Evolutionary conservation across 805 yeast species (phyloP).

Genomic region (Yamadazyma paraphyllophila): DNA sequence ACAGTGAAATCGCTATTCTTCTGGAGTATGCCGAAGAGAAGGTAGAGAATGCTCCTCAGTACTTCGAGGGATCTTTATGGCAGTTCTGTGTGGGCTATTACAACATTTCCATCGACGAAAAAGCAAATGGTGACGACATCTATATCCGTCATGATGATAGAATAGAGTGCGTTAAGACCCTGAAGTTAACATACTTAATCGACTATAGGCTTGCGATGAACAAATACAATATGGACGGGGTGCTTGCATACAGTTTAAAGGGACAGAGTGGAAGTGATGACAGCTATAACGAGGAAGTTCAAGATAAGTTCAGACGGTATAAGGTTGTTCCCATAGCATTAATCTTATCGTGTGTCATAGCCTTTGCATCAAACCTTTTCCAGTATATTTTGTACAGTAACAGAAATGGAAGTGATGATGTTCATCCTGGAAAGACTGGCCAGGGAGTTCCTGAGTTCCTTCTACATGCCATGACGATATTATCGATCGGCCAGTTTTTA

Average conservation of each 20-base stretch:
- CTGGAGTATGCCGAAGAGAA: constrained; percentile 45
- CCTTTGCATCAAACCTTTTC: constrained; percentile 25
- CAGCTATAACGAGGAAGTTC: constrained; percentile 11
- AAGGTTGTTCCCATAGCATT: constrained; percentile 28
- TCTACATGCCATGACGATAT: constrained; percentile 34
- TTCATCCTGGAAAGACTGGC: constrained; percentile 15
- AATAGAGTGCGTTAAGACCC: constrained; percentile 19
- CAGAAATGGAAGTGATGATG: constrained; percentile 32
- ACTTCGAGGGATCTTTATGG: constrained; percentile 38
- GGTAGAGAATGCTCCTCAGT: constrained; percentile 50
- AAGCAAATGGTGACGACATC: constrained; percentile 14
- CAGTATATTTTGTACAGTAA: constrained; percentile 37
- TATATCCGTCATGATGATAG: constrained; percentile 19
- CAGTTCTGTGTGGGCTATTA: constrained; percentile 47
- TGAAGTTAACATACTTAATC: constrained; percentile 26
- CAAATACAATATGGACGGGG: constrained; percentile 39
- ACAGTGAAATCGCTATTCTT: constrained; percentile 47
- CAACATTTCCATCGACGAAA: constrained; percentile 17
- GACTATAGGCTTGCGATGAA: constrained; percentile 45
- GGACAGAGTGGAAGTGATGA: background rate
- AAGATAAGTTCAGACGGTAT: constrained; percentile 15
- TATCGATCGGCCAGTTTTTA: constrained; percentile 25
- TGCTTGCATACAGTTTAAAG: constrained; percentile 40
- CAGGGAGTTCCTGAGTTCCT: constrained; percentile 25
- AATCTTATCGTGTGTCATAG: constrained; percentile 25